Evolutionary conservation across 1,284 basidiomycete species (phyloP), one percentile per base, ranked within the genome.

Genomic region (Moesziomyces sp.): DNA sequence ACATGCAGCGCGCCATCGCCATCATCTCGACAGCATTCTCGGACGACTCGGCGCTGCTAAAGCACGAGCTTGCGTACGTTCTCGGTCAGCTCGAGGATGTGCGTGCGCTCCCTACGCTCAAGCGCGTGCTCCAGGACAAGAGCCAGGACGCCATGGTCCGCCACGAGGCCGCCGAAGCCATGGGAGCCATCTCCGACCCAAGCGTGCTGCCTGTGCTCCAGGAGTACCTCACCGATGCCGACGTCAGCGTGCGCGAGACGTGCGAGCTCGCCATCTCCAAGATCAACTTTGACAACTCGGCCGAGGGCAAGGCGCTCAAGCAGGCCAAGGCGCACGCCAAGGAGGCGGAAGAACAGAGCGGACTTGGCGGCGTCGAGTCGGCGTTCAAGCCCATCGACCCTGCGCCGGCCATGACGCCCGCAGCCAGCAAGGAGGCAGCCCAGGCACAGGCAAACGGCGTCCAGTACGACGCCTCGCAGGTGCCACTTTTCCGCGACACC

Each of bases 161-260:
- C 58, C 96, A 99, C 86, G 96, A 99, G 88, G 95, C 97, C 24
- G 97, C 97, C 19, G 97, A 99, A 86, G 96, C 97, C 3, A 91
- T 99, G 87, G 97, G 96, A 46, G 97, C 97, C 2, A 93, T 99
- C 56, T 93, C 92, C 9, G 87, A 89, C 21, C 83, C 87, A 3
- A 79, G 85, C 0, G 92, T 92, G 6, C 84, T 96, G 19, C 89
- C 90, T 3, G 84, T 94, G 34, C 87, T 99, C 45, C 86, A 88
- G 65, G 87, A 91, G 82, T 95, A 91, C 86, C 85, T 92, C 30
- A 84, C 87, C 65, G 93, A 96, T 85, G 83, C 88, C 5, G 89
- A 93, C 69, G 88, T 91, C 43, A 90, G 90, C 45, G 94, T 99
- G 1, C 89, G 94, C 44, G 97, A 99, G 87, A 99, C 97, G 0